Evolutionary conservation across 2,329 filamentous ascomycete genomes (phyloP), one percentile per base, ranked within the genome.

Genomic region (Niveomyces coronatus): DNA sequence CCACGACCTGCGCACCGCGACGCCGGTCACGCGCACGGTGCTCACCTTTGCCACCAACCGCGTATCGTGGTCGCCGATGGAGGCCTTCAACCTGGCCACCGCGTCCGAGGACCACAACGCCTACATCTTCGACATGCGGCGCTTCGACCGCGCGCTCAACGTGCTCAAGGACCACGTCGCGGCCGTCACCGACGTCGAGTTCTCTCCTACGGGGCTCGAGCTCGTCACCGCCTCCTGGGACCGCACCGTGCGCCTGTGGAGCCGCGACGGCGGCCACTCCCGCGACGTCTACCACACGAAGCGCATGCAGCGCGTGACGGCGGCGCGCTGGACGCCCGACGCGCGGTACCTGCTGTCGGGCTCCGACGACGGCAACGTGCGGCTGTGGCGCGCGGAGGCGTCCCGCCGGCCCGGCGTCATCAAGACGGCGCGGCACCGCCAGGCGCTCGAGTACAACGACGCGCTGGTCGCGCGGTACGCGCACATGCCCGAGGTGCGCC

Each of bases 281-380:
- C 74, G 88, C 49, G 91, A 98, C 54, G 79, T 95, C 34, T 98
- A 96, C 63, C 88, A 96, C 66, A 96, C 91, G 14, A 94, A 95
- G 64, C 79, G 91, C 46, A 95, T 95, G 89, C 89, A 96, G 66
- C 76, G 89, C 49, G 87, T 95, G 40, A 93, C 93, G 65, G 80
- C 82, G 9, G 79, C 79, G 33, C 76, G 75, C 44, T 96, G 84
- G 71, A 91, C 87, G 0, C 84, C 87, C 5, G 91, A 98, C 58
- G 80, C 82, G 47, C 85, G 85, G 51, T 98, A 94, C 57, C 64
- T 98, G 16, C 72, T 98, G 32, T 87, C 83, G 5, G 91, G 89
- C 30, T 91, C 83, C 11, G 91, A 96, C 56, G 91, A 96, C 56
- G 91, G 91, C 46, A 94, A 95, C 56, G 72, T 70, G 37, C 62